Evolutionary conservation across 345 rosid genomes (phyloP).

Genomic region (Luvunga scandens): DNA sequence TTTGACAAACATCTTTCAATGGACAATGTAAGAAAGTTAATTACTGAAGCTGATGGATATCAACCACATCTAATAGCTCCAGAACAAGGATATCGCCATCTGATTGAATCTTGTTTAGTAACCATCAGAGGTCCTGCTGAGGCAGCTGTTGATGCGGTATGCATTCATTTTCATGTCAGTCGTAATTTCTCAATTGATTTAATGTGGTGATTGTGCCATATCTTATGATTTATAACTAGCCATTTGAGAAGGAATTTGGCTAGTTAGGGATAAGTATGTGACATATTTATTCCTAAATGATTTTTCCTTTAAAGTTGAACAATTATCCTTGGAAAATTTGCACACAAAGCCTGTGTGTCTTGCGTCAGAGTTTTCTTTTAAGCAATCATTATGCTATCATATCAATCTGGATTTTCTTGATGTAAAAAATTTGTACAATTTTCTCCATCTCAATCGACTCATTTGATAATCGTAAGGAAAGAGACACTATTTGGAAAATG

Average conservation of each 20-base stretch:
- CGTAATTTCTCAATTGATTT: not conserved
- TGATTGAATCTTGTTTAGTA: constrained; percentile 81
- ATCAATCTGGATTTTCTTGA: not conserved
- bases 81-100: constrained; percentile 95
- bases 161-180: not conserved
- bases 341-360: not conserved
- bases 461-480: not conserved
- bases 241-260: not conserved
- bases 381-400: not conserved
- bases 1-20: constrained; percentile 86
- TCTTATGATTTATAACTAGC: not conserved
- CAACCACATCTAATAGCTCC: constrained; percentile 99
- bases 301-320: not conserved
- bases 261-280: not conserved
- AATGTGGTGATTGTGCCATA: not conserved
- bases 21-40: constrained; percentile 82
- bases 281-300: not conserved
- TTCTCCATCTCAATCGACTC: not conserved
- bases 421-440: not conserved
- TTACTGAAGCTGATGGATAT: constrained; percentile 98
- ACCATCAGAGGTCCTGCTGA: constrained; percentile 93
- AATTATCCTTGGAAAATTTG: not conserved
- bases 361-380: not conserved
- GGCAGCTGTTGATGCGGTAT: constrained; percentile 94
- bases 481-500: not conserved